Evolutionary conservation across 2,329 filamentous ascomycete genomes (phyloP), one percentile per base, ranked within the genome.

Genomic region (Ascochyta fabae): DNA sequence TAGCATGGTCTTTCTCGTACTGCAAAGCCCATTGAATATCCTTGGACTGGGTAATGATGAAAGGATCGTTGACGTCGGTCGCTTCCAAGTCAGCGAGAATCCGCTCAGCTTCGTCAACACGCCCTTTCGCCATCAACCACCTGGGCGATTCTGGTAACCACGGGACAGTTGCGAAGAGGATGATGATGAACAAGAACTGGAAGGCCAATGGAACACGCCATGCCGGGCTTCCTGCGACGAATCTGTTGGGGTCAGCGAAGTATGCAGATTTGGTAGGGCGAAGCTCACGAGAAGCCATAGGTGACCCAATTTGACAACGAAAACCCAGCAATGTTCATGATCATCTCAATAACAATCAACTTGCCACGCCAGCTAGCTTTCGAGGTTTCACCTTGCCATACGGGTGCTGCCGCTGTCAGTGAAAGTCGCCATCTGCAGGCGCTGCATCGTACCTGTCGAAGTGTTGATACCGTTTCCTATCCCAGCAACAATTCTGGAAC

Each of bases 381-480:
- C 77, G 80, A 78, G 0, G 80, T 83, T 59, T 84, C 82, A 4
- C 79, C 78, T 64, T 84, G 81, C 80, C 81, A 84, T 3, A 83
- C 76, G 1, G 81, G 80, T 1, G 79, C 80, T 33, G 73, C 76
- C 0, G 72, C 68, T 0, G 76, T 81, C 19, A 61, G 48, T 34
- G 4, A 22, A 1, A 3, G n/a, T n/a, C 13, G n/a, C 0, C 4
- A 7, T 27, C 10, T 10, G 5, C 16, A 0, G 22, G n/a, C 19
- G 15, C 75, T 77, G 2, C 79, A 31, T 8, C 74, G 4, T 79
- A 80, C 6, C 80, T 9, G 79, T 81, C 0, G 79, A 75, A 0
- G 80, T 83, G 55, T 83, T 83, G 48, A 83, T 75, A 12, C 81
- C 81, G 55, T 83, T 83, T 1, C 81, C 81, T 9, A 83, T 77